These are phyloP conservation scores for Pouteria glomerata DNA, from an alignment of 148 eudicot genomes.

Conservation along the genomic window DNA sequence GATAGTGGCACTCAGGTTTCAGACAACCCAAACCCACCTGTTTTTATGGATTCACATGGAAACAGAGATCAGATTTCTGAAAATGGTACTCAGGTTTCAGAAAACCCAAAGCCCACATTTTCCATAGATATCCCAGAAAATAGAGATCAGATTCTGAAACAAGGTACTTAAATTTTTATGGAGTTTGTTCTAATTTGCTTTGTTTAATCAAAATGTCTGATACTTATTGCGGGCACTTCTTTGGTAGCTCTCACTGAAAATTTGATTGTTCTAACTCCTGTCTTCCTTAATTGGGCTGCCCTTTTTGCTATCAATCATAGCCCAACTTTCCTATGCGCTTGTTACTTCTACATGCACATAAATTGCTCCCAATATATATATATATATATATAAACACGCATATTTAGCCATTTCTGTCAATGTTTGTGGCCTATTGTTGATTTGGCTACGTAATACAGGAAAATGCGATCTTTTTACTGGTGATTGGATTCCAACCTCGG, in stretches of 20 bases:
- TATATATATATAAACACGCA: not conserved
- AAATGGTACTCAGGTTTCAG: constrained; percentile 1
- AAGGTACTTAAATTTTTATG: not conserved
- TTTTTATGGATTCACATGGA: not conserved
- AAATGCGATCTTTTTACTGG: constrained; percentile 54
- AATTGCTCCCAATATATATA: too few species aligned
- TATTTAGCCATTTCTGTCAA: not conserved
- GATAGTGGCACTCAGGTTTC: too few species aligned
- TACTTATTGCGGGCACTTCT: not conserved
- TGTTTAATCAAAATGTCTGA: too few species aligned
- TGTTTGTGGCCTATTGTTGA: not conserved
- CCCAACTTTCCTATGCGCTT: too few species aligned
- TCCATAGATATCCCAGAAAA: not conserved
- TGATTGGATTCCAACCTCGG: constrained; percentile 53
- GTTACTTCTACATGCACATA: too few species aligned
- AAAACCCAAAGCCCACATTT: not conserved
- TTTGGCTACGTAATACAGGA: constrained; percentile 20
- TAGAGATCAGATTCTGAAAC: not conserved
- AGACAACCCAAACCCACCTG: not conserved
- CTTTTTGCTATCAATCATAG: too few species aligned
- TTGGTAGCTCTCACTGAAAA: not conserved
- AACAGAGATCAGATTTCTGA: constrained; percentile 11
- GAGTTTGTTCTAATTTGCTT: too few species aligned
- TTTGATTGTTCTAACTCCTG: constrained; percentile 3
- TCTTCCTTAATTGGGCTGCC: not conserved